Percentiles rank a stretch among this genome's conserved stretches.
Evolutionary conservation across 2,329 filamentous ascomycete genomes (phyloP).

Genomic region (Cladosporium sp.): DNA sequence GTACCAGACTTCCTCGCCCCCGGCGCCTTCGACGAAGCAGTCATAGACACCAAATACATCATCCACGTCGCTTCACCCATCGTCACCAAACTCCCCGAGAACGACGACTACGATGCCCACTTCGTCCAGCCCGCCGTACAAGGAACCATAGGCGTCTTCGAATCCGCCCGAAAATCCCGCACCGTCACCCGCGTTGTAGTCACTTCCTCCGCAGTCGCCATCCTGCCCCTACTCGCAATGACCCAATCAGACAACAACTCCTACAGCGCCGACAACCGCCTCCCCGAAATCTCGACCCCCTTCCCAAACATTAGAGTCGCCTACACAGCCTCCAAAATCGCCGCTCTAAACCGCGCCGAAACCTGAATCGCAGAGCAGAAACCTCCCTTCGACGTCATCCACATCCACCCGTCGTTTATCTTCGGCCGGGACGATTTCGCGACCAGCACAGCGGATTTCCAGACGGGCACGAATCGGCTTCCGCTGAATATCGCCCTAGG

Average conservation of each 20-base stretch:
- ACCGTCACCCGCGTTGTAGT: constrained; percentile 46
- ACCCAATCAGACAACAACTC: neutral
- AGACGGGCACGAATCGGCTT: constrained; percentile 27
- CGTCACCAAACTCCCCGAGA: constrained; percentile 9
- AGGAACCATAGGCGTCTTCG: constrained; percentile 41
- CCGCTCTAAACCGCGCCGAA: constrained; percentile 23
- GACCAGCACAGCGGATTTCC: constrained; percentile 21
- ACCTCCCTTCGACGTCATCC: constrained; percentile 27
- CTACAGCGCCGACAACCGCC: neutral
- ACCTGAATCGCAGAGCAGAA: constrained; percentile 24
- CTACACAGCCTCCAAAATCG: constrained; percentile 26
- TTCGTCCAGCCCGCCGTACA: constrained; percentile 33
- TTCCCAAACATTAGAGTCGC: constrained; percentile 6
- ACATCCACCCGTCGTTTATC: constrained; percentile 29
- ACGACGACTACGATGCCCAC: constrained; percentile 20
- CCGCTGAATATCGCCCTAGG: constrained; percentile 25
- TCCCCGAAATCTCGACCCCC: neutral
- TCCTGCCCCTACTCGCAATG: neutral
- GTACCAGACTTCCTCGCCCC: constrained; percentile 37
- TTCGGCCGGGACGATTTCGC: constrained; percentile 32
- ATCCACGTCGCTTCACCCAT: constrained; percentile 36
- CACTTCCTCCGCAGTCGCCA: constrained; percentile 30
- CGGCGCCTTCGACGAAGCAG: constrained; percentile 40
- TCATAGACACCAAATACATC: constrained; percentile 36
- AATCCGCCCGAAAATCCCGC: constrained; percentile 38